Evolutionary conservation across 2,329 filamentous ascomycete genomes (phyloP).

Genomic region (Fusarium beomiforme): DNA sequence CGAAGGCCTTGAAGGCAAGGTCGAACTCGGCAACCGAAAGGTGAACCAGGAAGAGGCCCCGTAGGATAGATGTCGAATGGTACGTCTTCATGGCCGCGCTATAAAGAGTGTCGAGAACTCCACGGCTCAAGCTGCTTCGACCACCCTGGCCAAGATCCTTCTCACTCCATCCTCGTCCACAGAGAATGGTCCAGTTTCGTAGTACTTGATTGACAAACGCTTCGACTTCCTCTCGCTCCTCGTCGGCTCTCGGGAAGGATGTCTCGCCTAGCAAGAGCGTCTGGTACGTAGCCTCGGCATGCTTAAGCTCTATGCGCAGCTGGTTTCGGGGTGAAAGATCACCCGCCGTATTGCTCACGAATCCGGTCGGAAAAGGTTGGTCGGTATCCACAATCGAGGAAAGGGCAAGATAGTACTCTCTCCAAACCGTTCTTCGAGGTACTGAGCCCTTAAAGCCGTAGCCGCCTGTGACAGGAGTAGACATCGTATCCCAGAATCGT

Average conservation of each 20-base stretch:
- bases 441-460: constrained; percentile 68
- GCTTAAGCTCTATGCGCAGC: constrained; percentile 80
- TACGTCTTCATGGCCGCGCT: constrained; percentile 92
- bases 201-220: constrained; percentile 82
- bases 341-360: constrained; percentile 52
- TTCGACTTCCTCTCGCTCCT: constrained; percentile 83
- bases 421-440: constrained; percentile 78
- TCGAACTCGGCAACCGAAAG: constrained; percentile 90
- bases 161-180: constrained; percentile 82
- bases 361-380: constrained; percentile 66
- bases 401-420: constrained; percentile 82
- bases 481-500: constrained; percentile 70
- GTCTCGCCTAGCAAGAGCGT: constrained; percentile 80
- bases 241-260: constrained; percentile 84
- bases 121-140: constrained; percentile 77
- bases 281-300: constrained; percentile 83
- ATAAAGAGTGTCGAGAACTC: constrained; percentile 88
- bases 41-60: constrained; percentile 89
- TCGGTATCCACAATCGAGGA: constrained; percentile 78
- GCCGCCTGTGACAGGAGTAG: constrained; percentile 60
- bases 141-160: constrained; percentile 84
- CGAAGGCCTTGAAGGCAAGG: constrained; percentile 87
- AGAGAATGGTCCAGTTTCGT: constrained; percentile 85
- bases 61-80: constrained; percentile 89
- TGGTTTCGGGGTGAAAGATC: constrained; percentile 68